Base-by-base conservation (phyloP, 208 protist species). In the Leishmania amazonensis region DNA sequence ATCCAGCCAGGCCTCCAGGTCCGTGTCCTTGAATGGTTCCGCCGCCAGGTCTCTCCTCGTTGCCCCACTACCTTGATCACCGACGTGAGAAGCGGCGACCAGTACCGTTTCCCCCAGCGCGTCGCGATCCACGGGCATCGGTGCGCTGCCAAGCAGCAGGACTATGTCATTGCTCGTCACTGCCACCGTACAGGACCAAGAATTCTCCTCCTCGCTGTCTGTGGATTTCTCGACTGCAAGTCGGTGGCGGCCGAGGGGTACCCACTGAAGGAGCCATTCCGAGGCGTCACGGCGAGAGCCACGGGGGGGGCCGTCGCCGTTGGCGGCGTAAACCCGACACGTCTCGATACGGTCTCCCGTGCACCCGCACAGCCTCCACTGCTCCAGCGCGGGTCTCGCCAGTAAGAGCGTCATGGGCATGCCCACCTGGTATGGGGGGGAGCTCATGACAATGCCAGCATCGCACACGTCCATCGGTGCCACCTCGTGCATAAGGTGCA, bases 381-480 rank as follows among this genome's bases (percentile, higher is more conserved):
- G 74, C n/a, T 75, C 75, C 54, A 92, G 83, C 17, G 87, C 84
- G 21, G 89, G 89, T 1, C 88, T 87, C n/a, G 78, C 85, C n/a
- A 92, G 78, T 24, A 89, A 74, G 28, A 93, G 54, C 21, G 76
- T 81, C 76, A 83, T 83, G 38, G 88, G 85, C 1, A 72, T 24
- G 0, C 79, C 80, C 0, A 77, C 74, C 38, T 68, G 58, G 75
- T 86, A 86, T 1, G 88, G 85, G 28, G 75, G 51, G 1, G 80
- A 76, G 60, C 79, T 76, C 42, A 92, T 71, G 19, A 85, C 90
- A 45, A 86, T 81, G 35, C 91, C 88, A n/a, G 57, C 47, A 49
- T 93, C 88, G 75, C 91, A 95, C 17, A 95, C 82, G 54, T 84
- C 53, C 24, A 81, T 77, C 35, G 89, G 88, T 1, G 86, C 88